Base-by-base conservation (phyloP, 805 yeast species). In the Nakazawaea siamensis region DNA sequence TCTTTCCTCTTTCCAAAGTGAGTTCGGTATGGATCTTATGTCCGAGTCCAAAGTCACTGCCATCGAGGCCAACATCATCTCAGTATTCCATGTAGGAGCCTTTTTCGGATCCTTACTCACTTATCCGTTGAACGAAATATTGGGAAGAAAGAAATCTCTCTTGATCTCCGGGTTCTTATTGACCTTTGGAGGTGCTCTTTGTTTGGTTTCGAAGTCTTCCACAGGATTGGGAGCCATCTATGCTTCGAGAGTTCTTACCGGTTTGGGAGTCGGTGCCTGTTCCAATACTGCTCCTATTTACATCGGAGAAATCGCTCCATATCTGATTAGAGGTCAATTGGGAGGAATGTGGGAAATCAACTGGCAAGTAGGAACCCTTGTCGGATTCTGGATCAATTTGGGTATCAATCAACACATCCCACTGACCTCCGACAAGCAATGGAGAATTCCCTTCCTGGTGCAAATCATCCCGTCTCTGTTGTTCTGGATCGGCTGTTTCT, bases 241-340 rank as follows among this genome's bases (percentile, higher is more conserved):
- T 40, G 66, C 72, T 1, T 78, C 79, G 8, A 58, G 80, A 43
- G 66, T 65, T 28, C 45, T 71, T 32, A 60, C 71, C 14, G 79
- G 79, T 9, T 29, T 73, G 10, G 75, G 75, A 17, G 68, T 70
- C 33, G 79, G 79, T 2, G 65, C 67, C 10, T 58, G 71, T 31
- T 60, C 76, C 2, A 62, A 64, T 47, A 51, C 69, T 37, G 70
- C 71, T 1, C 74, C 76, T 3, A 59, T 67, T 27, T 68, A 65
- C 40, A 54, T 68, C 8, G 55, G 66, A 4, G 73, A 68, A 36
- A 59, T 62, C 18, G 50, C 66, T 2, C 72, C 73, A 3, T 55
- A 70, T 5, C 51, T 61, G 3, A 59, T 65, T 29, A 52, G 73
- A 46, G 74, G 73, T 16, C 58, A 58, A 39, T 50, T 66, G 26